Conservation (phyloP, 495 filamentous ascomycete species). For the Hamigera avellanea region DNA sequence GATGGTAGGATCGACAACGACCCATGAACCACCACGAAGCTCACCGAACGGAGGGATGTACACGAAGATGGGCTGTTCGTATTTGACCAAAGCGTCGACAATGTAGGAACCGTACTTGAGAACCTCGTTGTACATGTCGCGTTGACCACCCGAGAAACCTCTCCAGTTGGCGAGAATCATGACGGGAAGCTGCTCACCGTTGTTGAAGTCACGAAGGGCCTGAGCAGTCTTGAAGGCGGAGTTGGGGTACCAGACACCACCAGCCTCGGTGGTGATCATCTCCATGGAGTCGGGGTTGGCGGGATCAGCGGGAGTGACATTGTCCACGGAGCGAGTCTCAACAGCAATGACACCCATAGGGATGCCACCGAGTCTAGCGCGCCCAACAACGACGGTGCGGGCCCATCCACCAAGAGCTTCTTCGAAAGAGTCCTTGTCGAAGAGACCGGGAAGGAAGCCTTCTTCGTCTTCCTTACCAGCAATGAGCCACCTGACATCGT, state of each 20-base stretch:
- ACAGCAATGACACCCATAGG: constrained; percentile 98
- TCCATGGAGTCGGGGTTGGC: constrained; percentile 98
- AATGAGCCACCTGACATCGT: constrained; percentile 91
- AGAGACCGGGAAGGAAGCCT: constrained; percentile 80
- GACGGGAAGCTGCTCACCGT: constrained; percentile 92
- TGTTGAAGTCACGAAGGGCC: constrained; percentile 97
- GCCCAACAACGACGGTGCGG: constrained; percentile 89
- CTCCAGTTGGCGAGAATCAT: constrained; percentile 99
- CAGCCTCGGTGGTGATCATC: constrained; percentile 83
- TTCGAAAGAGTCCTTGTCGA: constrained; percentile 93
- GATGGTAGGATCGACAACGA: constrained; percentile 96
- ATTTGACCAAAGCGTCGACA: constrained; percentile 95
- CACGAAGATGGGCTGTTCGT: constrained; percentile 95
- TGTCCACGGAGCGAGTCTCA: constrained; percentile 91
- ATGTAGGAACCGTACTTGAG: constrained; percentile 99
- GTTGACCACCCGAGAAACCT: constrained; percentile 98
- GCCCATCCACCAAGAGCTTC: constrained; percentile 97
- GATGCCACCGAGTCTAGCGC: constrained; percentile 93
- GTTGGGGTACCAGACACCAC: constrained; percentile 99
- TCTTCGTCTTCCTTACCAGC: constrained; percentile 80
- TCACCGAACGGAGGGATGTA: constrained; percentile 97
- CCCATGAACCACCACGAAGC: constrained; percentile 94
- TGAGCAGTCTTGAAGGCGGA: constrained; percentile 99
- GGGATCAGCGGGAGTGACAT: constrained; percentile 93
- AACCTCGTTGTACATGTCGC: constrained; percentile 99